phyloP scores from a whole-genome alignment of 2,329 filamentous ascomycete species.

The Fusarium sp. region DNA sequence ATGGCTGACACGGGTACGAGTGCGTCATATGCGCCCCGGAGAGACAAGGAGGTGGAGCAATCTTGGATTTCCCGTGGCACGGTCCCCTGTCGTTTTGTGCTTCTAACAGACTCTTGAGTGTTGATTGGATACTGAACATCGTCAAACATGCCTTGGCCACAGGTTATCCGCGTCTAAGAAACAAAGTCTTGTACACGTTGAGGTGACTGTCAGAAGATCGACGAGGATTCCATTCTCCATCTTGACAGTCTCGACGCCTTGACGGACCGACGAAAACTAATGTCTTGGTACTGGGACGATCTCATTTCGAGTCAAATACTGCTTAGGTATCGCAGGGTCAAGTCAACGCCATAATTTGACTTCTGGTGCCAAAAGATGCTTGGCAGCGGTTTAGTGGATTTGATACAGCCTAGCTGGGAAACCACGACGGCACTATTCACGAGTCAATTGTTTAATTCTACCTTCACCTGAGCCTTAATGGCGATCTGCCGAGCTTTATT shows the following conservation, averaged over 20 bases:
- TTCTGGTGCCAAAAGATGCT: constrained; percentile 23
- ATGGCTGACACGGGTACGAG: constrained; percentile 42
- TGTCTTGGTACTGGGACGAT: constrained; percentile 1
- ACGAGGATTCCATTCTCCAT: constrained; percentile 19
- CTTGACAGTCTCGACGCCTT: constrained; percentile 2
- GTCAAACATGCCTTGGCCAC: constrained; percentile 19
- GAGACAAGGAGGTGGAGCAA: constrained; percentile 35
- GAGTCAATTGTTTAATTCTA: constrained; percentile 24
- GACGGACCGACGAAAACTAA: constrained; percentile 6
- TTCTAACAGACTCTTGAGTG: constrained; percentile 38
- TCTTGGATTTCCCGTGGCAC: constrained; percentile 38
- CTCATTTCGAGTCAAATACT: constrained; percentile 3
- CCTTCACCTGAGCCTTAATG: constrained; percentile 37
- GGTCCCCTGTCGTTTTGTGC: constrained; percentile 34
- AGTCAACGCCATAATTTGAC: constrained; percentile 26
- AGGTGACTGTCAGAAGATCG: constrained; percentile 33
- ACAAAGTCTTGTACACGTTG: constrained; percentile 32
- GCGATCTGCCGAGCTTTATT: constrained; percentile 33
- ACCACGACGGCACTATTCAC: constrained; percentile 24
- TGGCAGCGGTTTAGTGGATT: constrained; percentile 25
- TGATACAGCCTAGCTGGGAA: constrained; percentile 8
- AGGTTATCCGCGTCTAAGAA: constrained; percentile 26
- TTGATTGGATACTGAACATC: constrained; percentile 26
- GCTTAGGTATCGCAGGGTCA: neutral
- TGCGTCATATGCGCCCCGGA: constrained; percentile 47